Conservation (phyloP, 441 rosid genomes). For the Metrosideros polymorpha region DNA sequence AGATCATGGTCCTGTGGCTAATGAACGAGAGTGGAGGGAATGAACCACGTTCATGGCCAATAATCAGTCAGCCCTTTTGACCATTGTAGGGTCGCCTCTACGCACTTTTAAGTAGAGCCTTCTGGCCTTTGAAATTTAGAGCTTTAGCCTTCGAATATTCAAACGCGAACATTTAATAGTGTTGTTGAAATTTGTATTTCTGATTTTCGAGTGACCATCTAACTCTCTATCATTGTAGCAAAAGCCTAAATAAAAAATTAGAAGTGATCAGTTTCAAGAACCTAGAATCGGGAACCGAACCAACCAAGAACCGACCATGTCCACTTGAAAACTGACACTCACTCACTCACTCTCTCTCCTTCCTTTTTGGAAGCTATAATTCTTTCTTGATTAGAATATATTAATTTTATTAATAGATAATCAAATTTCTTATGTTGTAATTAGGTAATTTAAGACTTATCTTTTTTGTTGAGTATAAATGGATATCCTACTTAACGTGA, state of each 20-base stretch:
- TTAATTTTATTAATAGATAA: too few species aligned
- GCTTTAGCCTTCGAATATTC: neutral
- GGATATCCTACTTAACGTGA: neutral
- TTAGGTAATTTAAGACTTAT: neutral
- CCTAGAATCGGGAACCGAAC: accelerated
- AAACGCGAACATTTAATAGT: neutral
- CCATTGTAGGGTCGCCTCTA: neutral
- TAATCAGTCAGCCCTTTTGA: neutral
- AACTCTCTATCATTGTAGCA: accelerated
- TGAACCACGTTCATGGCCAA: neutral
- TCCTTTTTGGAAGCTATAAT: neutral
- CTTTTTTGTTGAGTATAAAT: too few species aligned
- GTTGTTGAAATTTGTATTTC: neutral
- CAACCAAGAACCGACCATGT: accelerated
- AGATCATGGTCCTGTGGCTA: neutral
- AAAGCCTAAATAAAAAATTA: neutral
- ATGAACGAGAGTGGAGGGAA: neutral
- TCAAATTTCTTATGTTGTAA: neutral
- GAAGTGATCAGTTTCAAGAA: accelerated
- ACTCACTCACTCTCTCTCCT: too few species aligned
- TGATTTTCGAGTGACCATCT: neutral
- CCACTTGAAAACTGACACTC: accelerated
- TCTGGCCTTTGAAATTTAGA: neutral
- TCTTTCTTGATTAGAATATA: neutral
- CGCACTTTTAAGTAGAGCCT: neutral